Evolutionary conservation across 208 protist species (phyloP).

Genomic region (Lotmaria passim): DNA sequence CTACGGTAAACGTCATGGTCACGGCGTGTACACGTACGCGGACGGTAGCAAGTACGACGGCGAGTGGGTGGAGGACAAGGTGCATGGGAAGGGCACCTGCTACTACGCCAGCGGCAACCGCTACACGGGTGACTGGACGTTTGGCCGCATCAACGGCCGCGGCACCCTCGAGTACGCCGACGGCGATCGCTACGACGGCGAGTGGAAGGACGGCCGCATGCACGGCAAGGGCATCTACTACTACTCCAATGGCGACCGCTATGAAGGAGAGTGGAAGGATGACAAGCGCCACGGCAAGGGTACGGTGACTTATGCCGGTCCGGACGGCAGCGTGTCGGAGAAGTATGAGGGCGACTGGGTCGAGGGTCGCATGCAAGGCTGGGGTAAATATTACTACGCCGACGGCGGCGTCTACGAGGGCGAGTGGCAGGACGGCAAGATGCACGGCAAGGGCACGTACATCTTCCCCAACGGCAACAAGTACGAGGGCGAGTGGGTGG

Average conservation of each 20-base stretch:
- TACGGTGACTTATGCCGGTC: slow-evolving; percentile 86
- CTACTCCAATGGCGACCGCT: slow-evolving; percentile 91
- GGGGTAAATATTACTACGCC: slow-evolving; percentile 94
- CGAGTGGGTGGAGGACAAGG: slow-evolving; percentile 95
- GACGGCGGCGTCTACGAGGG: slow-evolving; percentile 94
- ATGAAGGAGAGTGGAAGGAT: slow-evolving; percentile 94
- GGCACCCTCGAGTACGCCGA: slow-evolving; percentile 90
- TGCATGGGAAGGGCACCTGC: slow-evolving; percentile 93
- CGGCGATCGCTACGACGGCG: slow-evolving; percentile 92
- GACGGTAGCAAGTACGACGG: slow-evolving; percentile 93
- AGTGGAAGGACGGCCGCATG: slow-evolving; percentile 95
- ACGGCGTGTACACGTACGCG: slow-evolving; percentile 92
- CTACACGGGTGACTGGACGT: slow-evolving; percentile 91
- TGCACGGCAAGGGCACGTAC: slow-evolving; percentile 92
- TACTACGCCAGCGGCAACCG: slow-evolving; percentile 90
- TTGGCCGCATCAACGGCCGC: slow-evolving; percentile 92
- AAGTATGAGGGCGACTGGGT: slow-evolving; percentile 96
- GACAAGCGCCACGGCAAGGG: slow-evolving; percentile 94
- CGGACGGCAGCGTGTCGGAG: slow-evolving; percentile 92
- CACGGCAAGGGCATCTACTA: slow-evolving; percentile 91
- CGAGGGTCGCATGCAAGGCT: slow-evolving; percentile 94
- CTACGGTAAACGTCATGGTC: slow-evolving; percentile 93
- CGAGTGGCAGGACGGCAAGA: slow-evolving; percentile 92
- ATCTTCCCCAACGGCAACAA: slow-evolving; percentile 96
- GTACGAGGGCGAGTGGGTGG: slow-evolving; percentile 95